Evolutionary conservation across 352 stramenopile species (phyloP).

Genomic region (Bremia lactucae): DNA sequence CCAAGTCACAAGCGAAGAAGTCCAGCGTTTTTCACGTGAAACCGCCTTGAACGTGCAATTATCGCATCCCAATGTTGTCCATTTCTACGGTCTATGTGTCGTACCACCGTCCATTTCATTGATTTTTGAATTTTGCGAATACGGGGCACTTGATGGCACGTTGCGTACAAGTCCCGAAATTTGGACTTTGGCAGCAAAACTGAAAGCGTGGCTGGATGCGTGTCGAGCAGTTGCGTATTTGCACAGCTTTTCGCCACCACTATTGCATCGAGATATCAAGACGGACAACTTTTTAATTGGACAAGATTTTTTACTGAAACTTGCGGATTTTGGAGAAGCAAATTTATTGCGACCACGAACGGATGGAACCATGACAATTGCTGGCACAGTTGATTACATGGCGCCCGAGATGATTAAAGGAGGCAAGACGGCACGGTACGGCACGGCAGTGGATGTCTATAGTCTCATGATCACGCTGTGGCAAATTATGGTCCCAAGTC

Average conservation of each 20-base stretch:
- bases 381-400: conserved; percentile 82
- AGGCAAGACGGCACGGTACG: conserved; percentile 70
- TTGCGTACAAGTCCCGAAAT: conserved; percentile 35
- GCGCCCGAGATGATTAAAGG: conserved; percentile 77
- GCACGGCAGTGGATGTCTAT: conserved; percentile 73
- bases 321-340: conserved; percentile 78
- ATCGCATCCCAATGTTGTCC: conserved; percentile 76
- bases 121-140: conserved; percentile 83
- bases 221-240: conserved; percentile 74
- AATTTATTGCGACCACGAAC: conserved; percentile 68
- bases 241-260: conserved; percentile 70
- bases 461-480: conserved; percentile 82
- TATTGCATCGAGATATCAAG: conserved; percentile 81
- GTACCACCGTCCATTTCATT: conserved; percentile 77
- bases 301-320: conserved; percentile 69
- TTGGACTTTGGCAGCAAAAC: conserved; percentile 58
- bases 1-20: conserved; percentile 75
- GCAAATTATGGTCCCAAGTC: conserved; percentile 76
- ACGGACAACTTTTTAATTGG: conserved; percentile 79
- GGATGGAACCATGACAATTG: conserved; percentile 80
- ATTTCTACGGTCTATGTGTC: conserved; percentile 73
- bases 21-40: conserved; percentile 69
- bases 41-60: conserved; percentile 73
- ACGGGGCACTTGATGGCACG: conserved; percentile 56
- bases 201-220: conserved; percentile 78